Evolutionary conservation across 2,329 filamentous ascomycete genomes (phyloP), one percentile per base, ranked within the genome.

Genomic region (Alternaria burnsii): DNA sequence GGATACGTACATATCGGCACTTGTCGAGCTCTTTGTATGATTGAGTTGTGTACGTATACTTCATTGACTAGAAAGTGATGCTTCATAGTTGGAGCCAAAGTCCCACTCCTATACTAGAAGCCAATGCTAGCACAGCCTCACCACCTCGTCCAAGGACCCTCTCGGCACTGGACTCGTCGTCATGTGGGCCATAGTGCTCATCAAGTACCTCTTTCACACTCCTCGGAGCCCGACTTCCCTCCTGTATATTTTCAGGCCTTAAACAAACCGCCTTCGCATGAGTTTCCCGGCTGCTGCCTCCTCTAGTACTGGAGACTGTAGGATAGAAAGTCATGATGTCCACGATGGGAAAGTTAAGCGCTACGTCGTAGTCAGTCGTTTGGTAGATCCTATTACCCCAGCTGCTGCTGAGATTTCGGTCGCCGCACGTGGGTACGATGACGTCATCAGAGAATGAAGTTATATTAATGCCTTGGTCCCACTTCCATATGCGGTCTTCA

Each of bases 181-280:
- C 40, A 8, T 51, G 30, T 32, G 22, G 4, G 26, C 52, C 52
- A 22, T 26, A 54, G 12, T n/a, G 22, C 18, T 54, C 52, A 26
- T 54, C 41, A 42, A 54, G 38, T 28, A 54, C 52, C 20, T 34
- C 28, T 24, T 46, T 36, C 2, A 28, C 52, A 26, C n/a, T 46
- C 30, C 20, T 54, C 28, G 52, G 41, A 32, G 20, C 5, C 28
- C 20, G 40, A 54, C 41, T 54, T 22, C 28, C 41, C 40, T 54
- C 40, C 16, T 34, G 41, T 14, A 26, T 20, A 24, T 43, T 32
- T 20, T 14, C 40, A 36, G 41, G 40, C 30, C 34, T 54, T 28
- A 54, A 38, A 26, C 52, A 54, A 10, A 44, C 40, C 14, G 38
- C 41, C 41, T 54, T 43, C 22, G 12, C 41, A 44, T 18, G 12